Conservation (phyloP, 2,329 filamentous ascomycete genomes). For the Ophiostoma triangulosporum region DNA sequence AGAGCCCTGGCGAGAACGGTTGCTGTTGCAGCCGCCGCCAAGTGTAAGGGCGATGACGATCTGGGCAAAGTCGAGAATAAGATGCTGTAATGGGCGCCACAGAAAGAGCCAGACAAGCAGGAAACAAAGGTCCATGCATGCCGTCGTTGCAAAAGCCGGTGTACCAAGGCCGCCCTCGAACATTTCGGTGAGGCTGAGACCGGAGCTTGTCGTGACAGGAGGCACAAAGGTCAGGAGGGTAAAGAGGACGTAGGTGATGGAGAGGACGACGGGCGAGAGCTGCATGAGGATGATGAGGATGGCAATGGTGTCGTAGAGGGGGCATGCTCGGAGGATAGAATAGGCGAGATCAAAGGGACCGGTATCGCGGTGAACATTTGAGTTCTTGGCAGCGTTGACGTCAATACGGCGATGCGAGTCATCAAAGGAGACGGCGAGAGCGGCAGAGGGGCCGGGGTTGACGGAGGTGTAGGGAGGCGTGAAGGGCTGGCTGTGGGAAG, state of each 20-base stretch:
- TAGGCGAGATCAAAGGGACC: slow-evolving; percentile 65
- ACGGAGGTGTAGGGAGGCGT: slow-evolving; percentile 20
- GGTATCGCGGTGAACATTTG: slow-evolving; percentile 52
- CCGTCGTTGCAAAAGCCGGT: slow-evolving; percentile 71
- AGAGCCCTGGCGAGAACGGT: slow-evolving; percentile 49
- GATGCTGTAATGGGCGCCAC: slow-evolving; percentile 75
- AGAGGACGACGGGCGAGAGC: slow-evolving; percentile 75
- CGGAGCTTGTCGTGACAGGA: slow-evolving; percentile 63
- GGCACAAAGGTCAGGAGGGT: slow-evolving; percentile 87
- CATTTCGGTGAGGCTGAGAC: slow-evolving; percentile 76
- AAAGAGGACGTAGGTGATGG: slow-evolving; percentile 82
- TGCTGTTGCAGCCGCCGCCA: slow-evolving; percentile 50
- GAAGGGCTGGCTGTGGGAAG: slow-evolving; percentile 9
- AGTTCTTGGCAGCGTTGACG: slow-evolving; percentile 54
- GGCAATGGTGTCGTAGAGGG: slow-evolving; percentile 86
- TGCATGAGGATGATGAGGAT: slow-evolving; percentile 94
- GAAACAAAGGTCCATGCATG: slow-evolving; percentile 72
- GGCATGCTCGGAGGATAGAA: slow-evolving; percentile 80
- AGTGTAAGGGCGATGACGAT: slow-evolving; percentile 86
- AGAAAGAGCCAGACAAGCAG: slow-evolving; percentile 77
- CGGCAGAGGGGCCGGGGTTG: slow-evolving; percentile 16
- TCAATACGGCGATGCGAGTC: slow-evolving; percentile 52
- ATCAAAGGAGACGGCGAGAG: slow-evolving; percentile 23
- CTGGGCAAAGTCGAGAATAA: slow-evolving; percentile 80
- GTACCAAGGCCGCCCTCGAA: slow-evolving; percentile 79